A percentile compares a stretch with the other conserved stretches of the same genome.
phyloP scores from a whole-genome alignment of 148 eudicot genomes.

The Mesembryanthemum crystallinum region DNA sequence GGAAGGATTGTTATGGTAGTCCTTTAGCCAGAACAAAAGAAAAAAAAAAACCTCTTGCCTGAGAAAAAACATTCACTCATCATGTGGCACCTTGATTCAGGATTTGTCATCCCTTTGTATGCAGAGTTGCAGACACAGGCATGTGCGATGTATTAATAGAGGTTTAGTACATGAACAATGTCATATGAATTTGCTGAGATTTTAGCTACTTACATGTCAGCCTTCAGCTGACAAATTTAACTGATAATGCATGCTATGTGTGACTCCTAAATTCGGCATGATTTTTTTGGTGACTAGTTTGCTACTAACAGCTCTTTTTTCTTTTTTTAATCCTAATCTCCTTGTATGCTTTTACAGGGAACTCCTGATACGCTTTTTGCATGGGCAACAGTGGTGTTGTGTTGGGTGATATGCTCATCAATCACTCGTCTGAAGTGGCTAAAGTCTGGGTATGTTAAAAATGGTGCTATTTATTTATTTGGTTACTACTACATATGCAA shows the following conservation, averaged over 20 bases:
- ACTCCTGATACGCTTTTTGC: constrained; percentile 69
- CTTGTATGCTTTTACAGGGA: constrained; percentile 47
- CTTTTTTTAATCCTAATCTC: constrained; percentile 9
- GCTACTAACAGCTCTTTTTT: neutral
- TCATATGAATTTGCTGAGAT: neutral
- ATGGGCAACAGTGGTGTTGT: constrained; percentile 40
- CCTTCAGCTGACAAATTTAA: neutral
- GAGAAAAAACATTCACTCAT: neutral
- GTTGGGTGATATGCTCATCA: constrained; percentile 38
- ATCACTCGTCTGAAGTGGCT: constrained; percentile 36
- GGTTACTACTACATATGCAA: neutral
- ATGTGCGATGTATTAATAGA: neutral
- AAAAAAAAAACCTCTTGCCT: neutral
- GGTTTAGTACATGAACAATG: neutral
- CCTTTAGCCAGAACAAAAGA: neutral
- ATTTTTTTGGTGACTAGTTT: neutral
- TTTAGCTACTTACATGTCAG: neutral
- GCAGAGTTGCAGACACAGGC: neutral
- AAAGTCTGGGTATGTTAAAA: constrained; percentile 44
- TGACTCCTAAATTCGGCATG: neutral
- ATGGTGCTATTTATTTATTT: neutral
- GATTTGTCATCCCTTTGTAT: neutral
- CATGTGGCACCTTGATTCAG: neutral
- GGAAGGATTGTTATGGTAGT: neutral
- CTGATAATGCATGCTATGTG: neutral